Base-by-base conservation (phyloP, 2,329 filamentous ascomycete species). In the Eurotiales sp. region DNA sequence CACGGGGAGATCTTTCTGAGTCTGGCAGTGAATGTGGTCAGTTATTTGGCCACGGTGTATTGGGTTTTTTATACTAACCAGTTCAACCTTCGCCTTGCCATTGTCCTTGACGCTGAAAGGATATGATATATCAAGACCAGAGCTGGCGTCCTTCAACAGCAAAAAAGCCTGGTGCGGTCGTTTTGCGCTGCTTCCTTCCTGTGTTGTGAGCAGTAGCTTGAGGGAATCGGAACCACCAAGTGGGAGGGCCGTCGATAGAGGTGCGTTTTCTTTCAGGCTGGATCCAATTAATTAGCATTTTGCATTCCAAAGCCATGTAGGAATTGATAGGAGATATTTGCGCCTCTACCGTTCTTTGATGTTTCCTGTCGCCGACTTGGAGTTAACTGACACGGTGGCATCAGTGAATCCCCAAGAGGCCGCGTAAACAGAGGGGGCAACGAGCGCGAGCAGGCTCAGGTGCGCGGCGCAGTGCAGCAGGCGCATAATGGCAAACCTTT, bases 151-250 rank as follows among this genome's bases (percentile, higher is more conserved):
- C 61, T 82, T 85, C 52, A 99, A 72, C 14, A 93, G 79, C 49
- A 99, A 78, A 76, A 96, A 96, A 5, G 90, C 90, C 73, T 99
- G 93, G 72, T 99, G 93, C 61, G 93, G 90, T 58, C 88, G 84
- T 78, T 90, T 92, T 42, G 82, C 80, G 61, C 84, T 85, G 71
- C 84, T 84, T 65, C 82, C 85, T 64, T 96, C 89, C 67, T 87
- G 86, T 8, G 89, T 81, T 29, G 90, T 95, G 62, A 99, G 75
- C 59, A 84, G 73, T 59, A 99, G 75, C 76, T 93, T 96, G 64
- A 97, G 77, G 37, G 84, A 83, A 65, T 95, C 90, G 49, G 81
- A 69, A 49, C 78, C 71, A 56, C 83, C 82, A 56, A 97, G 76
- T 10, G 77, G 70, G 37, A 96, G 67, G 11, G 84, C 72, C 45